phyloP scores from a whole-genome alignment of 192 early-diverging fungal genomes.

The Podila epigama region DNA sequence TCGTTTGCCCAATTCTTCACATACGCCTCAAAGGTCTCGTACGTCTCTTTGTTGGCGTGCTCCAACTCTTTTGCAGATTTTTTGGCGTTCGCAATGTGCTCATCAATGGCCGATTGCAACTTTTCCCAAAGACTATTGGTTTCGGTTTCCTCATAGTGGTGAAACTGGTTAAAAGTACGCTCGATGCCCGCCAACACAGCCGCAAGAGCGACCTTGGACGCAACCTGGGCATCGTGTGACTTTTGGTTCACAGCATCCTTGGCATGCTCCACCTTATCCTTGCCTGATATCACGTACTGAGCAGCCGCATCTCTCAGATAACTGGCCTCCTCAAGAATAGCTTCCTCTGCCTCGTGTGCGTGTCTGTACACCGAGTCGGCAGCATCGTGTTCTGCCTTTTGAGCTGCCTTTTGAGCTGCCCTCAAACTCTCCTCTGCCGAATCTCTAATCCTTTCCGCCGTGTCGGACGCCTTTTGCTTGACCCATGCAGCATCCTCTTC shows the following conservation, averaged over 20 bases:
- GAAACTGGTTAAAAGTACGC: conserved; percentile 18
- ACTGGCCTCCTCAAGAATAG: neutral
- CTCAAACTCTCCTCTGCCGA: neutral
- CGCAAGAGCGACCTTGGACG: conserved; percentile 25
- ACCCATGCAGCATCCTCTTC: neutral
- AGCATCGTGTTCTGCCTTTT: conserved; percentile 2
- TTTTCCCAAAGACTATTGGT: conserved; percentile 41
- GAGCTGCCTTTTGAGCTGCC: conserved; percentile 3
- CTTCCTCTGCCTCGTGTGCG: neutral
- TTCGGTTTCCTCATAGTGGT: conserved; percentile 36
- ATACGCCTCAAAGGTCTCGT: conserved; percentile 37
- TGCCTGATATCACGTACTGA: neutral
- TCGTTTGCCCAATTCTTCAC: conserved; percentile 26
- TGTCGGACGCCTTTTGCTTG: conserved; percentile 1
- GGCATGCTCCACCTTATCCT: conserved; percentile 14
- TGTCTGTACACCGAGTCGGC: neutral
- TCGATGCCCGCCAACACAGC: conserved; percentile 39
- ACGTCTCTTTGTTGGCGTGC: conserved; percentile 30
- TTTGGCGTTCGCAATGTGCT: conserved; percentile 29
- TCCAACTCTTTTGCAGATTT: conserved; percentile 18
- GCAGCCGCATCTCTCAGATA: neutral
- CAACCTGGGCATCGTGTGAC: conserved; percentile 17
- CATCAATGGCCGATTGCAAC: conserved; percentile 31
- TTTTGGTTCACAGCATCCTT: conserved; percentile 25
- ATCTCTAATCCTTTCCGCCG: conserved; percentile 1